A percentile compares a stretch with the other conserved stretches of the same genome.
Conservation (phyloP, 1,139 yeast genomes). For the Trichomonascaceae sp. region DNA sequence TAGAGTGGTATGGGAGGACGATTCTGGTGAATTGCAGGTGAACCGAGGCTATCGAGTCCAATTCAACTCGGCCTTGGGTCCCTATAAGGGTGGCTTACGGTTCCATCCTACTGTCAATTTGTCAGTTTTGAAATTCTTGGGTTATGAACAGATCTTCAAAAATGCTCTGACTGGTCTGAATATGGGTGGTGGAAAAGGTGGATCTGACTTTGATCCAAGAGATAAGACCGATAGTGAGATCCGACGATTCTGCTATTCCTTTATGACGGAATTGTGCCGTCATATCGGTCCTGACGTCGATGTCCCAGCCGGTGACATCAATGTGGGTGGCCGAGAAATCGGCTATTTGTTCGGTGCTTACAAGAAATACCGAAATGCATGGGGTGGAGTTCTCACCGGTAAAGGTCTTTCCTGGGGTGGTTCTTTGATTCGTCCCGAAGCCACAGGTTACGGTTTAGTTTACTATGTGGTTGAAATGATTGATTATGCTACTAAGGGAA, state of each 20-base stretch:
- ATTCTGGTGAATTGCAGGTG: constrained; percentile 83
- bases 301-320: constrained; percentile 97
- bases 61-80: constrained; percentile 97
- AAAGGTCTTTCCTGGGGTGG: constrained; percentile 99
- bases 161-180: constrained; percentile 94
- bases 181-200: constrained; percentile 99
- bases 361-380: constrained; percentile 84
- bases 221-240: constrained; percentile 88
- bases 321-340: constrained; percentile 88
- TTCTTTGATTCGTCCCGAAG: constrained; percentile 97
- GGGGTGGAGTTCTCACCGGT: constrained; percentile 97
- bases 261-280: constrained; percentile 93
- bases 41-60: constrained; percentile 98
- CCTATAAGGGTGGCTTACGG: constrained; percentile 98
- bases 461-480: constrained; percentile 98
- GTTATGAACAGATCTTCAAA: constrained; percentile 97
- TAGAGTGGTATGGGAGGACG: constrained; percentile 98
- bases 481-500: constrained; percentile 83
- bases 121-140: constrained; percentile 90
- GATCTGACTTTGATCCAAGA: constrained; percentile 96
- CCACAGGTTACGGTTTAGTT: constrained; percentile 96
- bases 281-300: constrained; percentile 97
- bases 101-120: constrained; percentile 96
- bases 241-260: constrained; percentile 92
- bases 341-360: constrained; percentile 96